These are phyloP conservation scores for Calonectria leucothoes DNA, from an alignment of 2,329 filamentous ascomycete species.

Conservation along the genomic window DNA sequence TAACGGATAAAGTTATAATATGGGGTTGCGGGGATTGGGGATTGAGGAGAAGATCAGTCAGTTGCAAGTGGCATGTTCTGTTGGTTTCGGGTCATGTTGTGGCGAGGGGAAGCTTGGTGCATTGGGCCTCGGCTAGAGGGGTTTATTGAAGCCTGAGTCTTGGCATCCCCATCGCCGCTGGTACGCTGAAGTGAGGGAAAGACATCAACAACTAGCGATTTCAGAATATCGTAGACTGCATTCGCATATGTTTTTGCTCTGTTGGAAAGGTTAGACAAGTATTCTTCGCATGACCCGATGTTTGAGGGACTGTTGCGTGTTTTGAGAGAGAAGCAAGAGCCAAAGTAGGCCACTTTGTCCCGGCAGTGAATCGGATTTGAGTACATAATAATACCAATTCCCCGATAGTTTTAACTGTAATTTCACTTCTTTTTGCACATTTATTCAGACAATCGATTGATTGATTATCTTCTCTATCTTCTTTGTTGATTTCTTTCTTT, in stretches of 20 bases:
- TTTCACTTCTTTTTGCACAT: too few species aligned
- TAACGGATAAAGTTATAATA: neutral
- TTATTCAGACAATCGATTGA: too few species aligned
- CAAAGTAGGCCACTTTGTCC: neutral
- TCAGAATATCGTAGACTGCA: too few species aligned
- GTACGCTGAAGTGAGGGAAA: neutral
- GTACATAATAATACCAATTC: too few species aligned
- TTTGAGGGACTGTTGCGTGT: neutral
- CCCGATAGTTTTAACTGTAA: too few species aligned
- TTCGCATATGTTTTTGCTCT: neutral
- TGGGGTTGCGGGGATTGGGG: conserved; percentile 1
- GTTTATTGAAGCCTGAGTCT: neutral
- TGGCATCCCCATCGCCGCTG: neutral
- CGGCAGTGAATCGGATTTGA: neutral
- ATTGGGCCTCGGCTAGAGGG: conserved; percentile 1
- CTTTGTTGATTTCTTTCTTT: too few species aligned
- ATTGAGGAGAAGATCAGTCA: neutral
- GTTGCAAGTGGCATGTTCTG: neutral
- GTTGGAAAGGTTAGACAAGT: neutral
- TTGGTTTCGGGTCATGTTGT: neutral
- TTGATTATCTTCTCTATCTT: too few species aligned
- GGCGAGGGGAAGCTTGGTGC: neutral
- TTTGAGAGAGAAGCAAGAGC: neutral
- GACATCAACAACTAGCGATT: neutral
- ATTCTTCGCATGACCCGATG: neutral